Evolutionary conservation across 257 asterid genomes (phyloP), one percentile per base, ranked within the genome.

Genomic region (Marsdenia floribunda): DNA sequence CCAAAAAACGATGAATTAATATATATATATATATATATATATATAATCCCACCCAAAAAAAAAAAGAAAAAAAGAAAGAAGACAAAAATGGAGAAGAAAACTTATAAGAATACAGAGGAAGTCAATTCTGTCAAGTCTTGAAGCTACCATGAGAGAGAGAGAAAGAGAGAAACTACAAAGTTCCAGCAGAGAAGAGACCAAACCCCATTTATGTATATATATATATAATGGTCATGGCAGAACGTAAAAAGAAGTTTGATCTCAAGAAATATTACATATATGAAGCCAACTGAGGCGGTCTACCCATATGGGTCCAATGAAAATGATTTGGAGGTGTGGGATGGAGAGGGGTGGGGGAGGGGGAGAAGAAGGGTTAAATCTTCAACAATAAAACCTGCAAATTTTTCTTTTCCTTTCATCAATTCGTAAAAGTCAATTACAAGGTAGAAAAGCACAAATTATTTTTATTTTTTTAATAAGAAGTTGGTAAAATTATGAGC

Each of bases 401-500:
- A 29, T 29, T 55, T 76, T 42, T 38, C 40, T 40, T 42, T 12
- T 15, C 50, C 57, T 47, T 37, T 29, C 33, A 29, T 29, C 60
- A 58, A 75, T 49, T 37, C 15, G 9, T 29, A 22, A 78, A 78
- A 73, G 79, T 84, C 81, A 79, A 81, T 33, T 70, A 15, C 22
- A 50, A 78, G 22, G 69, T 33, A 50, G 68, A 38, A 46, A 72
- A 57, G 63, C 0, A n/a, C 9, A 35, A 10, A 29, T 7, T 6
- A 7, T 64, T 60, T 40, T 65, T 37, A 61, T 44, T 44, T 44
- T 29, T 44, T 44, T 44, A 44, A 44, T 49, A 70, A 54, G 78
- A 81, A 79, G 80, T 81, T 22, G 86, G 82, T 75, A 40, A 81
- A 73, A 77, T 67, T 63, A 69, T 74, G 80, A 67, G 73, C 75